Percentiles rank a stretch among this genome's conserved stretches.
phyloP scores from a whole-genome alignment of 2,329 filamentous ascomycete genomes.

The Emmonsiellopsis sp. region DNA sequence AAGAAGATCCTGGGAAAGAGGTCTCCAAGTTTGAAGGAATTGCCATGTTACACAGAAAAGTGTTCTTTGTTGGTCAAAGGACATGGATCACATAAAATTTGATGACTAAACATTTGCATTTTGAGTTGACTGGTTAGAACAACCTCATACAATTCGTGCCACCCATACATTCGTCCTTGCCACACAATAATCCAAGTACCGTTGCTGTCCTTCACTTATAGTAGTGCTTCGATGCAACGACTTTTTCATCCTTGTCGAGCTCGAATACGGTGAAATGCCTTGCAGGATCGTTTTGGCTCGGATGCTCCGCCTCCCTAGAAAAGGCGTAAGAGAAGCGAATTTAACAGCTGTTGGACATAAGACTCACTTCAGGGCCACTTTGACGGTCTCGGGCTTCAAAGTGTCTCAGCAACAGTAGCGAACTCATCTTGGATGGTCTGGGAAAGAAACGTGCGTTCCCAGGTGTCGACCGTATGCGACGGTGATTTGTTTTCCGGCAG shows the following conservation, averaged over 20 bases:
- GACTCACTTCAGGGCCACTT: slow-evolving; percentile 2
- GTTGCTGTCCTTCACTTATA: background rate
- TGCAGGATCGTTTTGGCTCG: slow-evolving; percentile 1
- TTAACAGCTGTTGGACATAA: background rate
- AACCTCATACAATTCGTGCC: no score
- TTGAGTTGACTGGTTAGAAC: no score
- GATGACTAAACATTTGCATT: no score
- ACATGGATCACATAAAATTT: no score
- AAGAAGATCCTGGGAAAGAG: no score
- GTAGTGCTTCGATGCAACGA: slow-evolving; percentile 4
- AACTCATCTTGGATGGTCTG: slow-evolving; percentile 2
- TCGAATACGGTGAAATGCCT: slow-evolving; percentile 3
- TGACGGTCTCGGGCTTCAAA: slow-evolving; percentile 1
- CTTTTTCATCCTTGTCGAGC: slow-evolving; percentile 3
- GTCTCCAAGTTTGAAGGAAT: no score
- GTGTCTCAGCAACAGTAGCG: slow-evolving; percentile 3
- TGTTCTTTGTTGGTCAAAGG: no score
- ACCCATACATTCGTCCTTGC: no score
- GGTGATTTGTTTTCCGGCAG: slow-evolving; percentile 1
- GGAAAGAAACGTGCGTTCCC: slow-evolving; percentile 1
- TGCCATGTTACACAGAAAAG: no score
- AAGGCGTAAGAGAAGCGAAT: background rate
- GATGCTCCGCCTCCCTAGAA: slow-evolving; percentile 3
- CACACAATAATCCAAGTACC: background rate
- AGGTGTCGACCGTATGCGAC: slow-evolving; percentile 1